phyloP scores from a whole-genome alignment of 164 flowering plant genomes.

The Cinnamomum chago region DNA sequence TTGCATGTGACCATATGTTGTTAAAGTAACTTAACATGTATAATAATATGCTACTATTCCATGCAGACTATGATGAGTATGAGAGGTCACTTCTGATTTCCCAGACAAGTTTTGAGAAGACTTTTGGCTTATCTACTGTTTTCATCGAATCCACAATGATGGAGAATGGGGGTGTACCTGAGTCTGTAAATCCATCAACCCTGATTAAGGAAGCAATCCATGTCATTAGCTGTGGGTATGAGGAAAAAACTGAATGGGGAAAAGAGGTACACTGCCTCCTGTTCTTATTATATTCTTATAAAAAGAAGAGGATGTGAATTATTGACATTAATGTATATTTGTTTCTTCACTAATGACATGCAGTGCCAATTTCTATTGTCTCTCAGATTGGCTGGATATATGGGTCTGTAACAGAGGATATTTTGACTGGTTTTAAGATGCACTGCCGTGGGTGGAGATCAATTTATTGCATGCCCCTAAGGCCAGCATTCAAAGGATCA shows the following conservation, averaged over 20 bases:
- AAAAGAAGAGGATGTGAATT: not conserved
- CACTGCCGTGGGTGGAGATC: slow-evolving; percentile 99
- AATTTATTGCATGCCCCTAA: slow-evolving; percentile 89
- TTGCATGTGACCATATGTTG: not conserved
- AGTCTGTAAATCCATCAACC: slow-evolving; percentile 67
- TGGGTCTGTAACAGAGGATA: slow-evolving; percentile 96
- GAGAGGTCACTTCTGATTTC: slow-evolving; percentile 91
- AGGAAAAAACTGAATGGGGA: slow-evolving; percentile 98
- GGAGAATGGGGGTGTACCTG: slow-evolving; percentile 92
- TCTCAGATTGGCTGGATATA: slow-evolving; percentile 97
- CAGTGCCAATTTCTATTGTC: not conserved
- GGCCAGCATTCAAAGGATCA: slow-evolving; percentile 99
- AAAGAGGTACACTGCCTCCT: slow-evolving; percentile 56
- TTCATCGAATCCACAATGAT: slow-evolving; percentile 93
- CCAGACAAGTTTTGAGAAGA: slow-evolving; percentile 89
- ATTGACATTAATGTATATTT: not conserved
- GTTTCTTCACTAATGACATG: not conserved
- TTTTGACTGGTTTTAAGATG: slow-evolving; percentile 96
- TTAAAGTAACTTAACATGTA: not conserved
- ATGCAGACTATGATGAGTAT: slow-evolving; percentile 82
- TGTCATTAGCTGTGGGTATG: slow-evolving; percentile 94
- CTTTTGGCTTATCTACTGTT: slow-evolving; percentile 87
- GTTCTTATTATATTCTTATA: not conserved
- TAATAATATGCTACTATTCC: slow-evolving; percentile 5
- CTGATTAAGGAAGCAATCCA: slow-evolving; percentile 93